Percentiles rank a stretch among this genome's conserved stretches.
Conservation (phyloP, 2,329 filamentous ascomycete species). For the Fusarium continuum region DNA sequence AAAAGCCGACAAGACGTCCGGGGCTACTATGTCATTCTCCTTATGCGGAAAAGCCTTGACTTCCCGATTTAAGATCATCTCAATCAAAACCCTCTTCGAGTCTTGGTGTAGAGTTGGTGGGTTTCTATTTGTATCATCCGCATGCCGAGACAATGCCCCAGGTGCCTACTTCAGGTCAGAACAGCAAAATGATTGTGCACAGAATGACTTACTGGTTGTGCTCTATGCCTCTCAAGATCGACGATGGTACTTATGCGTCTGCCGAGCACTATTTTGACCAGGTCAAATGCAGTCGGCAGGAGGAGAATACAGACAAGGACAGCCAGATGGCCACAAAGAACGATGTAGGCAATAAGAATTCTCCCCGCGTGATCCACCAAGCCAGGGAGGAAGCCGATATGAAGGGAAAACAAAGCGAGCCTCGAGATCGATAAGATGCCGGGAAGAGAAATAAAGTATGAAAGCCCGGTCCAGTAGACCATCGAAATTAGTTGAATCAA, state of each 20-base stretch:
- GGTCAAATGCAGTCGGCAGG: neutral
- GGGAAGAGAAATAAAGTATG: neutral
- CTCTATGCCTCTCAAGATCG: neutral
- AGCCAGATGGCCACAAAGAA: neutral
- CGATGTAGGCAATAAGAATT: slow-evolving; percentile 9
- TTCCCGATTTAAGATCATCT: neutral
- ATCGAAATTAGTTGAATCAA: neutral
- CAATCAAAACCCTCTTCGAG: neutral
- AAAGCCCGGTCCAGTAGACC: neutral
- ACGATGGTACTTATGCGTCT: too few species aligned
- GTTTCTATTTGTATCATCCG: neutral
- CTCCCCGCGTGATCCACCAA: neutral
- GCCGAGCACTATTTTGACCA: neutral
- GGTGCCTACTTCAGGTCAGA: neutral
- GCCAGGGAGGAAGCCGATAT: slow-evolving; percentile 7
- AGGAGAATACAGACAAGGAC: slow-evolving; percentile 2
- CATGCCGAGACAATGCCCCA: neutral
- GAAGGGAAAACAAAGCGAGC: neutral
- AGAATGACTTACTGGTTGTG: neutral
- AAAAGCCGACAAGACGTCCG: neutral
- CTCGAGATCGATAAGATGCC: neutral
- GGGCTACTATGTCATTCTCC: accelerated
- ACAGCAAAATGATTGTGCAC: accelerated
- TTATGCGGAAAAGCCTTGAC: accelerated
- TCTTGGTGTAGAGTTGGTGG: accelerated